phyloP scores from a whole-genome alignment of 768 basidiomycete species.

The Holtermanniella nyarrowii region DNA sequence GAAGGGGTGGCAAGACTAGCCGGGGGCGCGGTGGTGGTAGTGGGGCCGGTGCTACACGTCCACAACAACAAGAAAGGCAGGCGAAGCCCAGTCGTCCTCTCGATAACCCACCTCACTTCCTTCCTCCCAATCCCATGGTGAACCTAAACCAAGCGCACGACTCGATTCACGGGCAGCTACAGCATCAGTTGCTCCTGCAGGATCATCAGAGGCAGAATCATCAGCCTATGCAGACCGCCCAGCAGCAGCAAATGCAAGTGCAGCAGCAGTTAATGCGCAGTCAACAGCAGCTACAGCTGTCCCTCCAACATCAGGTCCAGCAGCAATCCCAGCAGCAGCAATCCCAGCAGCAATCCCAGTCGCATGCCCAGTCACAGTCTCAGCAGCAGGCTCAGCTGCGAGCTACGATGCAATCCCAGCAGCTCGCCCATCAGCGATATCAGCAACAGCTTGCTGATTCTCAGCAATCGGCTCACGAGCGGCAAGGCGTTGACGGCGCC shows the following conservation, averaged over 20 bases:
- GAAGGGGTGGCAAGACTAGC: not conserved
- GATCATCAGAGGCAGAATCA: too few species aligned
- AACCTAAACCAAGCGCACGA: not conserved
- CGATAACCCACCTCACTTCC: slow-evolving; percentile 2
- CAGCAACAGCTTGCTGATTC: slow-evolving; percentile 1
- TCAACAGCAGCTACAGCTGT: too few species aligned
- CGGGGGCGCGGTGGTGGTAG: slow-evolving; percentile 2
- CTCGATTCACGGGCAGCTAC: not conserved
- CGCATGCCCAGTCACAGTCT: slow-evolving; percentile 4
- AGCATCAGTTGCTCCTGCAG: too few species aligned
- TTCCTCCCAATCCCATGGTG: slow-evolving; percentile 6
- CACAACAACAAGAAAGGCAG: not conserved
- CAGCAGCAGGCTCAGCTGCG: not conserved
- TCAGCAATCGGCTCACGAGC: not conserved
- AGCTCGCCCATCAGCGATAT: slow-evolving; percentile 1
- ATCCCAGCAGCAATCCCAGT: slow-evolving; percentile 4
- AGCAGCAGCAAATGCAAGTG: slow-evolving; percentile 5
- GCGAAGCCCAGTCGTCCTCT: not conserved
- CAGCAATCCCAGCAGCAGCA: too few species aligned
- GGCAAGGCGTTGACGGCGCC: too few species aligned
- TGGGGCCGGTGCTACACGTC: slow-evolving; percentile 3
- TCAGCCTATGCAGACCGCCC: not conserved
- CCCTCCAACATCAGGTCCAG: too few species aligned
- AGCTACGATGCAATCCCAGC: slow-evolving; percentile 5
- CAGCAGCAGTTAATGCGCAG: too few species aligned